A percentile compares a stretch with the other conserved stretches of the same genome.
Evolutionary conservation across 805 yeast species (phyloP).

Genomic region (Nakazawaea ernobii): DNA sequence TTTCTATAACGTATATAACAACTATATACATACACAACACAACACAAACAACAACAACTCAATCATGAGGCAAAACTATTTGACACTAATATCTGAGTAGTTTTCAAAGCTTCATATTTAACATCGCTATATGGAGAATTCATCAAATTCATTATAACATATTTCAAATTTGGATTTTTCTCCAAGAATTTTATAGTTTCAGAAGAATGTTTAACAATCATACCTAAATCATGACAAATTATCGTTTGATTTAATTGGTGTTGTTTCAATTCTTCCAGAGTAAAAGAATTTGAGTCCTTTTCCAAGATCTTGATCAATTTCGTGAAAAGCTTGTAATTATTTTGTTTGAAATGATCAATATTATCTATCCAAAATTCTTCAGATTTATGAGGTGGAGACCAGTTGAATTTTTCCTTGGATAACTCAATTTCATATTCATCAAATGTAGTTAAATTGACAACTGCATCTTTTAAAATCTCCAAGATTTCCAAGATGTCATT

Average conservation of each 20-base stretch:
- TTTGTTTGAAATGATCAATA: constrained; percentile 65
- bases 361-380: constrained; percentile 90
- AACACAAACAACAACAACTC: no score
- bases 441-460: constrained; percentile 77
- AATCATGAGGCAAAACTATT: constrained; percentile 46
- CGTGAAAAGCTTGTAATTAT: constrained; percentile 67
- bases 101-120: constrained; percentile 89
- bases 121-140: constrained; percentile 77
- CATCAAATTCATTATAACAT: constrained; percentile 80
- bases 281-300: constrained; percentile 20
- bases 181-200: constrained; percentile 51
- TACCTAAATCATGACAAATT: constrained; percentile 61
- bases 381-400: constrained; percentile 91
- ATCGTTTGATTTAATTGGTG: constrained; percentile 42
- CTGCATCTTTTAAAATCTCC: constrained; percentile 63
- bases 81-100: constrained; percentile 91
- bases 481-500: constrained; percentile 58
- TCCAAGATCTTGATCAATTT: constrained; percentile 50
- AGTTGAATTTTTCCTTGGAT: constrained; percentile 66
- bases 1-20: no score
- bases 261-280: constrained; percentile 18
- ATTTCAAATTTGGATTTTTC: constrained; percentile 54
- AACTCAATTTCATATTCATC: constrained; percentile 89
- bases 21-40: no score
- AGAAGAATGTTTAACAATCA: constrained; percentile 55